A percentile compares a stretch with the other conserved stretches of the same genome.
Conservation (phyloP, 2,329 filamentous ascomycete species). For the Pseudogymnoascus sp. region DNA sequence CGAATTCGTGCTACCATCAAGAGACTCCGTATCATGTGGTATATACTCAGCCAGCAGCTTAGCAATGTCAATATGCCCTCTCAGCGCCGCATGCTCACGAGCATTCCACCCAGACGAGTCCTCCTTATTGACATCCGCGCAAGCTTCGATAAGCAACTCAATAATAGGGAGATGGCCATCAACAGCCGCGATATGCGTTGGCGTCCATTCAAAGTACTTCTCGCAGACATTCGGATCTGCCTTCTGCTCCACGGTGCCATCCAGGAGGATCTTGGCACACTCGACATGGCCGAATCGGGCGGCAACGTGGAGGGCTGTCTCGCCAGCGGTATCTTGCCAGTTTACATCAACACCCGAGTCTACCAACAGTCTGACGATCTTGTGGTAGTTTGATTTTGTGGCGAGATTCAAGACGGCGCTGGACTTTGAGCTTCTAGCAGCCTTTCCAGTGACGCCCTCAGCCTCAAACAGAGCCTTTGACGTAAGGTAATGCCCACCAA, state of each 20-base stretch:
- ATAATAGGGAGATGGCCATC: slow-evolving; percentile 74
- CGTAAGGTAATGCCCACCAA: slow-evolving; percentile 81
- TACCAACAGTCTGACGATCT: slow-evolving; percentile 80
- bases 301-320: slow-evolving; percentile 86
- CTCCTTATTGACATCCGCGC: slow-evolving; percentile 62
- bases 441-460: slow-evolving; percentile 49
- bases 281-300: slow-evolving; percentile 78
- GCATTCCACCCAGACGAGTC: slow-evolving; percentile 93
- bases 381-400: slow-evolving; percentile 75
- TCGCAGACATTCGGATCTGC: slow-evolving; percentile 71
- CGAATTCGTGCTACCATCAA: slow-evolving; percentile 21
- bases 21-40: slow-evolving; percentile 20
- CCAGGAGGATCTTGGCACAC: slow-evolving; percentile 69
- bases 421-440: slow-evolving; percentile 51
- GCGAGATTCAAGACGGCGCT: slow-evolving; percentile 83
- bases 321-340: slow-evolving; percentile 80
- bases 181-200: slow-evolving; percentile 86
- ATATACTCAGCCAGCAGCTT: slow-evolving; percentile 47
- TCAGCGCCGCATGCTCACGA: slow-evolving; percentile 82
- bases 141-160: slow-evolving; percentile 67
- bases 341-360: slow-evolving; percentile 89
- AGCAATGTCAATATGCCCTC: slow-evolving; percentile 80
- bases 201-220: slow-evolving; percentile 85
- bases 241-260: slow-evolving; percentile 61
- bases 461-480: slow-evolving; percentile 73